Conservation (phyloP, 257 asterid species). For the Jacaranda copaia region DNA sequence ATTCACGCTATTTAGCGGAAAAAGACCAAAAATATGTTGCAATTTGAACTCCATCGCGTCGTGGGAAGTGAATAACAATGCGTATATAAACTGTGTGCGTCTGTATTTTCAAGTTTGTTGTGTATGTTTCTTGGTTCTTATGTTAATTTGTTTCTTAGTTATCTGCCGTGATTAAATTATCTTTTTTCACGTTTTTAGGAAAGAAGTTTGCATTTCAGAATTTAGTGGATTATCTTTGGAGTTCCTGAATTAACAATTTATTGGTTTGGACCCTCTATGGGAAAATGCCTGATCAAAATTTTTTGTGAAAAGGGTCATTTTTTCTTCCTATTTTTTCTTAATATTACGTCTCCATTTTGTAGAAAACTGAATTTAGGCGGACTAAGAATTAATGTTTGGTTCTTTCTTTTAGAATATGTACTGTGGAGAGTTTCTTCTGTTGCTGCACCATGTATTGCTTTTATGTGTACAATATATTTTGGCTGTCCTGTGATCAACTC, state of each 20-base stretch:
- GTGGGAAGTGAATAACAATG: slow-evolving; percentile 4
- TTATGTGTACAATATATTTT: not conserved
- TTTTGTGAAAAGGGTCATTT: not conserved
- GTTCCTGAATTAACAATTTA: slow-evolving; percentile 11
- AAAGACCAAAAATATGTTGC: not conserved
- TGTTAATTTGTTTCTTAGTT: slow-evolving; percentile 1
- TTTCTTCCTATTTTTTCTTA: not conserved
- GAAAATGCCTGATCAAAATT: not conserved
- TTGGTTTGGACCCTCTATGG: slow-evolving; percentile 11
- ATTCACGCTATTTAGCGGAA: not conserved
- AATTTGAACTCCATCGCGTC: not conserved
- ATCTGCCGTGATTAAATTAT: slow-evolving; percentile 6
- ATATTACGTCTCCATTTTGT: not conserved
- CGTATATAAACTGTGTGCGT: slow-evolving; percentile 9
- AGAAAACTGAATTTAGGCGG: not conserved
- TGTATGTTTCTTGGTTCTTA: not conserved
- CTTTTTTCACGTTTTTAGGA: not conserved
- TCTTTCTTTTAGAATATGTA: not conserved
- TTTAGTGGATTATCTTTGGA: slow-evolving; percentile 14
- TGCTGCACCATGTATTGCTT: not conserved
- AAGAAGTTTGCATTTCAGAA: not conserved
- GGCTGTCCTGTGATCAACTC: not conserved
- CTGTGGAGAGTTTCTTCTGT: not conserved
- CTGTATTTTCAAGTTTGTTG: slow-evolving; percentile 6
- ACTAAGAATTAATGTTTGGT: not conserved